Evolutionary conservation across 75 land plant genomes (phyloP).

Genomic region (Ceratopteris richardii): DNA sequence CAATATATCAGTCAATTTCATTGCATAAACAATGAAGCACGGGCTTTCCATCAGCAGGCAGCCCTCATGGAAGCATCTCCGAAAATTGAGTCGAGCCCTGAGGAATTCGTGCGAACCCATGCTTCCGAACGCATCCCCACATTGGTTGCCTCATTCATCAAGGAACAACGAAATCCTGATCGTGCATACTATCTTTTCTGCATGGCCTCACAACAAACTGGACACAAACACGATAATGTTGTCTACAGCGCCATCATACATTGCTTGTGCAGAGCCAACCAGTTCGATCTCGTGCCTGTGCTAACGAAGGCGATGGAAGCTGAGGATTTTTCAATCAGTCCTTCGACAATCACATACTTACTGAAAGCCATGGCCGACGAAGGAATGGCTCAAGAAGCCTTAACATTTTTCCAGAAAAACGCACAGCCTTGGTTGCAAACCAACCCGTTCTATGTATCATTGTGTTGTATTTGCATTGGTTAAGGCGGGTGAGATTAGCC

Average conservation of each 20-base stretch:
- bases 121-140: too few relatives aligned
- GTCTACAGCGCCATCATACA: constrained; percentile 49
- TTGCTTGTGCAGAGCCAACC: constrained; percentile 36
- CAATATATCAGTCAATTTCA: too few relatives aligned
- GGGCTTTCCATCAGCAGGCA: too few relatives aligned
- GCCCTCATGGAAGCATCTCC: too few relatives aligned
- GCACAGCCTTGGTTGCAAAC: constrained; percentile 47
- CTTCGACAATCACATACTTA: background rate
- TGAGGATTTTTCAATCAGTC: background rate
- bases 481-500: constrained; percentile 36
- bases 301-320: constrained; percentile 38
- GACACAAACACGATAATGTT: too few relatives aligned
- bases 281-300: constrained; percentile 29
- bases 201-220: too few relatives aligned
- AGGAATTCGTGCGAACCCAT: too few relatives aligned
- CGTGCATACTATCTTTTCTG: too few relatives aligned
- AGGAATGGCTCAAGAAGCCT: constrained; percentile 57
- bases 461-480: constrained; percentile 55
- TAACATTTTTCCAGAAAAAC: constrained; percentile 54
- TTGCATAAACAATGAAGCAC: too few relatives aligned
- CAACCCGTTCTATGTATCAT: constrained; percentile 57
- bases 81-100: too few relatives aligned
- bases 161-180: too few relatives aligned
- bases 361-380: constrained; percentile 31
- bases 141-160: too few relatives aligned